phyloP scores from a whole-genome alignment of 345 rosid genomes.

The Salix exigua region DNA sequence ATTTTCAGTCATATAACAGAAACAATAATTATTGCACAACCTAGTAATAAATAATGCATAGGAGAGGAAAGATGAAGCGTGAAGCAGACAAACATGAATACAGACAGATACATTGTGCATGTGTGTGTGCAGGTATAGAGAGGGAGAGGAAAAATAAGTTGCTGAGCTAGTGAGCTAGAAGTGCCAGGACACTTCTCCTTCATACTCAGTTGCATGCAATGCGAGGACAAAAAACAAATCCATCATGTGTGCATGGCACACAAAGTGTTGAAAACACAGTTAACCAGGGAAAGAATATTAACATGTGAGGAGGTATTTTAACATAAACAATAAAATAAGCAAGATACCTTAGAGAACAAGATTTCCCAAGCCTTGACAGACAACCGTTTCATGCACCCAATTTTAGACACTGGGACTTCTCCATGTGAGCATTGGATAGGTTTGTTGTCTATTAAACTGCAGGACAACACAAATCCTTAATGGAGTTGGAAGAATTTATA shows the following conservation, averaged over 20 bases:
- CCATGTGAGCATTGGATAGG: slow-evolving; percentile 76
- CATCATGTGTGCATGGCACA: background rate
- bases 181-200: background rate
- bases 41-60: background rate
- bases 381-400: slow-evolving; percentile 71
- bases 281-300: background rate
- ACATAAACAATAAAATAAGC: background rate
- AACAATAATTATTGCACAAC: slow-evolving; percentile 20
- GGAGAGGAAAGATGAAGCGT: background rate
- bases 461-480: slow-evolving; percentile 3
- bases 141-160: background rate
- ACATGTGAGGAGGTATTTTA: background rate
- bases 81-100: background rate
- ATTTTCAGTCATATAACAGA: slow-evolving; percentile 10
- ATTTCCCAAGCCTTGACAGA: slow-evolving; percentile 72
- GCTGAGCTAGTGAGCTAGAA: background rate
- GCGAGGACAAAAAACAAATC: background rate
- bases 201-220: background rate
- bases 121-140: background rate
- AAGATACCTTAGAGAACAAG: slow-evolving; percentile 65
- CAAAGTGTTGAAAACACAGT: background rate
- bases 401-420: slow-evolving; percentile 69
- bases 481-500: background rate
- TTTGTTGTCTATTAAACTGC: slow-evolving; percentile 67
- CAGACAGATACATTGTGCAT: background rate